Percentiles rank a stretch among this genome's conserved stretches.
These are phyloP conservation scores for Striga hermonthica DNA, from an alignment of 305 asterid species.

Conservation along the genomic window DNA sequence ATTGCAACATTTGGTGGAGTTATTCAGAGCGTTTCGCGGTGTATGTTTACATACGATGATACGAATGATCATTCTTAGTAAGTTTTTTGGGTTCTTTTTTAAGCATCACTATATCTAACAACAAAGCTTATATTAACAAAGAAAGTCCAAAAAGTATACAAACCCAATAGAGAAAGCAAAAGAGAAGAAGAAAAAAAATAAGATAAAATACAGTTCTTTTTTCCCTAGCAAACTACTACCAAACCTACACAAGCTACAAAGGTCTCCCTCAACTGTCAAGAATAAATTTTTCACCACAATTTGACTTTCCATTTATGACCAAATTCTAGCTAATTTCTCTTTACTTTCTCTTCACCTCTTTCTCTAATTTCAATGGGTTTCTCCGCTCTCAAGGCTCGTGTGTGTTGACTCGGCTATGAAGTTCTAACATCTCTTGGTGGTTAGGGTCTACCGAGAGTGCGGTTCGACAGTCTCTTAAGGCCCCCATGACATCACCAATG, in stretches of 20 bases:
- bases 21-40: too few relatives aligned
- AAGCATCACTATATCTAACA: too few relatives aligned
- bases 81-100: too few relatives aligned
- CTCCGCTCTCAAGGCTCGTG: constrained; percentile 59
- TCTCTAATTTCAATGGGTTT: background rate
- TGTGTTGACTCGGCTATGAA: constrained; percentile 85
- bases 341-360: background rate
- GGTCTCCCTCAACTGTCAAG: background rate
- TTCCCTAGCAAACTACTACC: constrained; percentile 24
- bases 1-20: constrained; percentile 37
- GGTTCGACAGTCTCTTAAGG: constrained; percentile 87
- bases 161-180: constrained; percentile 21
- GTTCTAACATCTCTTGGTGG: constrained; percentile 98
- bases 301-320: background rate
- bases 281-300: constrained; percentile 19
- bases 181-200: background rate
- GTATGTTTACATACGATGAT: too few relatives aligned
- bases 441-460: constrained; percentile 93
- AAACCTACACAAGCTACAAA: constrained; percentile 33
- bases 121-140: constrained; percentile 32
- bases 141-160: constrained; percentile 29
- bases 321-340: too few relatives aligned
- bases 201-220: constrained; percentile 27
- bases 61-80: too few relatives aligned
- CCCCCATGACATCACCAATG: constrained; percentile 77